phyloP scores from a whole-genome alignment of 495 filamentous ascomycete genomes.

The Chaetomidium leptoderma region DNA sequence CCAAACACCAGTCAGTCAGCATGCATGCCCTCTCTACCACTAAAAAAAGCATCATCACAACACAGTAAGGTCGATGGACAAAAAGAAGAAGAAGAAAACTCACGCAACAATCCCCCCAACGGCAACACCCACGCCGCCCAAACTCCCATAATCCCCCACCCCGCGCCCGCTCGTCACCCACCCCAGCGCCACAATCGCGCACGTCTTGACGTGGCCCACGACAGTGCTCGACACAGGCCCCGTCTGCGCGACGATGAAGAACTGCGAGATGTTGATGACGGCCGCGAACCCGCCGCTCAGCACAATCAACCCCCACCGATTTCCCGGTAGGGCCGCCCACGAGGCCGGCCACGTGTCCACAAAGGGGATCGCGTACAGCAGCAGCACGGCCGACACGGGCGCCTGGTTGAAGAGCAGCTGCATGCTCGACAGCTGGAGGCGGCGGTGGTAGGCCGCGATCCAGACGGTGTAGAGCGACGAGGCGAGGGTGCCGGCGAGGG shows the following conservation, averaged over 20 bases:
- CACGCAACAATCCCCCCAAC: conserved; percentile 53
- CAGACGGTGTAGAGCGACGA: conserved; percentile 67
- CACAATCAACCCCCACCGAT: conserved; percentile 52
- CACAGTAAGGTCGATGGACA: background rate
- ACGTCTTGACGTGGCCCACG: conserved; percentile 63
- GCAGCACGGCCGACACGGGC: conserved; percentile 57
- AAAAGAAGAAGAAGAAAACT: conserved; percentile 9
- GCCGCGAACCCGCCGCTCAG: conserved; percentile 60
- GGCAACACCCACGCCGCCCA: conserved; percentile 49
- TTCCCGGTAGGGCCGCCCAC: conserved; percentile 45
- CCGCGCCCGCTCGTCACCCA: conserved; percentile 52
- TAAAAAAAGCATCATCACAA: background rate
- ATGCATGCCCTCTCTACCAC: background rate
- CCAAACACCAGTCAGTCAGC: conserved; percentile 9
- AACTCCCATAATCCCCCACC: conserved; percentile 47
- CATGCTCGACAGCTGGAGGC: conserved; percentile 63
- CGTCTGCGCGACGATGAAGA: conserved; percentile 67
- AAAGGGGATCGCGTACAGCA: conserved; percentile 63
- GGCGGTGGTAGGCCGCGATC: conserved; percentile 63
- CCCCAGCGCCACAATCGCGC: conserved; percentile 54
- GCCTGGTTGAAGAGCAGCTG: conserved; percentile 71
- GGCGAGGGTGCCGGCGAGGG: conserved; percentile 58
- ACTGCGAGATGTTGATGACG: conserved; percentile 69
- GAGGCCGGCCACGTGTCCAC: conserved; percentile 55
- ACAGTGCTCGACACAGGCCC: conserved; percentile 69